Evolutionary conservation across 1,284 basidiomycete species (phyloP).

Genomic region (Melampsora larici-populina): DNA sequence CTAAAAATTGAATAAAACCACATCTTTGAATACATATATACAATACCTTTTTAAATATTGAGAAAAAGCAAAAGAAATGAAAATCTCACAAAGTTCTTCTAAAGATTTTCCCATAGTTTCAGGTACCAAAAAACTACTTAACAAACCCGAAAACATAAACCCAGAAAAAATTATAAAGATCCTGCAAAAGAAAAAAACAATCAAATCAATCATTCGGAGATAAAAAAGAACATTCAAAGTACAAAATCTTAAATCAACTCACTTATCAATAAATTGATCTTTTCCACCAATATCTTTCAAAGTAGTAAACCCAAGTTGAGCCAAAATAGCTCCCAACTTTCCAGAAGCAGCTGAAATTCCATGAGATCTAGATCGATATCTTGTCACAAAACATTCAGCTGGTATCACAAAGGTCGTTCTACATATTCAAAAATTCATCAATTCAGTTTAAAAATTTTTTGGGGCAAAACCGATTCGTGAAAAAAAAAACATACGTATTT

Average conservation of each 20-base stretch:
- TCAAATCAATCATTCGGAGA: neutral
- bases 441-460: no score
- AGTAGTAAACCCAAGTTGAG: conserved; percentile 60
- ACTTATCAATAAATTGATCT: conserved; percentile 29
- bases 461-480: no score
- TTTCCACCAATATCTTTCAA: conserved; percentile 41
- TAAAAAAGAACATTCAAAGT: neutral
- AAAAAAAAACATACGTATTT: conserved; percentile 6
- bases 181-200: neutral
- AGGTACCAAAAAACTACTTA: conserved; percentile 17
- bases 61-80: neutral
- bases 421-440: neutral
- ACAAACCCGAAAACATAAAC: conserved; percentile 35
- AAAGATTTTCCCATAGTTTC: conserved; percentile 37
- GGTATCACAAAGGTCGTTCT: conserved; percentile 38
- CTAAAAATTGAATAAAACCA: no score
- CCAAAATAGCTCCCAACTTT: conserved; percentile 77
- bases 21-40: no score
- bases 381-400: conserved; percentile 37
- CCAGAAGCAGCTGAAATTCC: conserved; percentile 74
- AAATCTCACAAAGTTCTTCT: conserved; percentile 36
- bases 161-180: conserved; percentile 37
- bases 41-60: no score
- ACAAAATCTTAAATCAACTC: no score
- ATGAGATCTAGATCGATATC: conserved; percentile 73